Percentiles rank a stretch among this genome's conserved stretches.
These are phyloP conservation scores for Annulohypoxylon maeteangense DNA, from an alignment of 495 filamentous ascomycete genomes.

Conservation along the genomic window DNA sequence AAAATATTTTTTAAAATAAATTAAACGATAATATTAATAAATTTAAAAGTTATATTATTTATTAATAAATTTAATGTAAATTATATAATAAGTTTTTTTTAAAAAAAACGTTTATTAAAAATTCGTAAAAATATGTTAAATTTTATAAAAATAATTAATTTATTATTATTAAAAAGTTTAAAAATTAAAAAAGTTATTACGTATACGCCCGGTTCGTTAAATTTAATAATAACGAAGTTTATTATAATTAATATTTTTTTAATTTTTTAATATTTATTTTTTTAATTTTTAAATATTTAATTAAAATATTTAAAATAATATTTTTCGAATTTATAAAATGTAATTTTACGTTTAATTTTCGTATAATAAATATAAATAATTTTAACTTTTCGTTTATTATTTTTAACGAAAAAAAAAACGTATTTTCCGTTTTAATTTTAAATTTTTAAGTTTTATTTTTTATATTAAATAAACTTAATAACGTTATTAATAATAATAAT, in stretches of 20 bases:
- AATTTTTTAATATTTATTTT: neutral
- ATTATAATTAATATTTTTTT: neutral
- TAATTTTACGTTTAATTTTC: neutral
- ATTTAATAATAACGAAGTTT: neutral
- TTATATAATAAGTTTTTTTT: neutral
- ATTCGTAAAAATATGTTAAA: neutral
- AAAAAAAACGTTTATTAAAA: neutral
- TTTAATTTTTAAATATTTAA: neutral
- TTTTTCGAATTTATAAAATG: neutral
- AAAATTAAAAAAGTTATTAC: neutral
- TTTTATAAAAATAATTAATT: neutral
- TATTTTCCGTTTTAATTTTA: conserved; percentile 6
- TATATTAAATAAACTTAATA: conserved; percentile 4
- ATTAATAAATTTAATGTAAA: neutral
- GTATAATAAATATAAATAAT: neutral
- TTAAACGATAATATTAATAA: neutral
- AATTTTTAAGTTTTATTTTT: conserved; percentile 12
- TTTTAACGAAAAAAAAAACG: neutral
- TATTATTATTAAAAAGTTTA: too few species aligned
- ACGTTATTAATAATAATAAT: neutral
- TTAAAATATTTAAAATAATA: neutral
- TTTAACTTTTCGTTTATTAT: neutral
- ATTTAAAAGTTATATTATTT: neutral
- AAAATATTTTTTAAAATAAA: neutral
- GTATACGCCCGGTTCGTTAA: too few species aligned